Evolutionary conservation across 1,139 yeast species (phyloP), one percentile per base, ranked within the genome.

Genomic region (Sugiyamaella sp.): DNA sequence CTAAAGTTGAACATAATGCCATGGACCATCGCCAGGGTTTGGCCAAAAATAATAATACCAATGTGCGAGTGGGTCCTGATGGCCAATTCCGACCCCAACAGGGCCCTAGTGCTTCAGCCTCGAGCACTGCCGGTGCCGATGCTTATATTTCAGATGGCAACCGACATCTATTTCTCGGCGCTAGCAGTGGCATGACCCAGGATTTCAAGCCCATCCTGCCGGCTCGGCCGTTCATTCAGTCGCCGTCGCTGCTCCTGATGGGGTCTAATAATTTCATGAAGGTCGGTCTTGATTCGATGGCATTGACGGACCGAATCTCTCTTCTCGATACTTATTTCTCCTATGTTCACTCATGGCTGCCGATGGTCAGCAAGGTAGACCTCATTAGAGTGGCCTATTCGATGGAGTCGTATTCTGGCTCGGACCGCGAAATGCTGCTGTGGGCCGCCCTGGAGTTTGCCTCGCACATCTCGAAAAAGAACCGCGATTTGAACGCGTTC

Each of bases 291-390:
- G 50, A 46, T 27, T 46, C 50, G 3, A 39, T 48, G 40, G 38
- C 51, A 17, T 41, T 49, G n/a, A 42, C 57, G 1, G 52, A 46
- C 19, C 37, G 51, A 12, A 43, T 51, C 14, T 46, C 39, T 3
- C 47, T 56, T 3, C 41, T 60, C 8, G 60, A 61, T 17, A 41
- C 29, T n/a, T 61, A 59, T 39, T 56, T 59, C 27, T 49, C 55
- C 10, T 51, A 45, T 21, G 55, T 60, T 10, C 63, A 61, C 43
- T 50, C 57, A 1, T 60, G 60, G 60, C 41, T 60, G 27, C 63
- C 64, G 12, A 61, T 61, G 58, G 56, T 59, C 16, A 57, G 59
- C 53, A 56, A 53, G 29, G 35, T 51, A 16, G 49, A 52, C 12
- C 42, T 60, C 29, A 50, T 52, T 16, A 55, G 53, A 10, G 32